Evolutionary conservation across 768 basidiomycete genomes (phyloP).

Genomic region (Bullera alba): DNA sequence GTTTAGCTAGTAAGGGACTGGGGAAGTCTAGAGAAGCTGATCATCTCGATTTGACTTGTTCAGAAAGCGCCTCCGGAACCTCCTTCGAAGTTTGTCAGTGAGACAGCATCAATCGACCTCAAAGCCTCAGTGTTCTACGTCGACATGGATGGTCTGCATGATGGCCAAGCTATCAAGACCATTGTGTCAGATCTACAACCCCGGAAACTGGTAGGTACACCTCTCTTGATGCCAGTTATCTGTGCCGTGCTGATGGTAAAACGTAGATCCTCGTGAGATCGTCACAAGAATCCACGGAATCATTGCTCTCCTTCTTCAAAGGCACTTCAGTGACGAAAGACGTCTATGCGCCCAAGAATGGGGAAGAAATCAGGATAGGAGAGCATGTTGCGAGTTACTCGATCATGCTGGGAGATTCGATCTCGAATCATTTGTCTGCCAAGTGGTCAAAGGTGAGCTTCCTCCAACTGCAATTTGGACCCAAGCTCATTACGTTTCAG

Average conservation of each 20-base stretch:
- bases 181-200: constrained; percentile 96
- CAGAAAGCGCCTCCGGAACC: constrained; percentile 72
- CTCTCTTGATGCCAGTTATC: not conserved
- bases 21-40: not conserved
- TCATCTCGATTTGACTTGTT: constrained; percentile 3
- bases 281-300: constrained; percentile 57
- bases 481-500: constrained; percentile 48
- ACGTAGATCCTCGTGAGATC: constrained; percentile 83
- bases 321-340: constrained; percentile 87
- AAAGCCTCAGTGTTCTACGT: constrained; percentile 82
- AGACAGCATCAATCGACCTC: constrained; percentile 67
- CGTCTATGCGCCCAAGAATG: constrained; percentile 67
- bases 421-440: constrained; percentile 68
- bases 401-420: constrained; percentile 82
- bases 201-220: constrained; percentile 69
- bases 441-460: constrained; percentile 64
- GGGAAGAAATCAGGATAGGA: constrained; percentile 82
- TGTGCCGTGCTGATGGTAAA: not conserved
- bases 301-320: constrained; percentile 71
- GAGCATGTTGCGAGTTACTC: constrained; percentile 94
- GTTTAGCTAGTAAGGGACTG: no score
- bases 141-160: constrained; percentile 93
- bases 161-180: constrained; percentile 92
- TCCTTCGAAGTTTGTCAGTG: constrained; percentile 82
- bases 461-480: not conserved